Percentiles rank a stretch among this genome's conserved stretches.
Evolutionary conservation across 2,329 filamentous ascomycete genomes (phyloP).

Genomic region (Pochonia chlamydosporia): DNA sequence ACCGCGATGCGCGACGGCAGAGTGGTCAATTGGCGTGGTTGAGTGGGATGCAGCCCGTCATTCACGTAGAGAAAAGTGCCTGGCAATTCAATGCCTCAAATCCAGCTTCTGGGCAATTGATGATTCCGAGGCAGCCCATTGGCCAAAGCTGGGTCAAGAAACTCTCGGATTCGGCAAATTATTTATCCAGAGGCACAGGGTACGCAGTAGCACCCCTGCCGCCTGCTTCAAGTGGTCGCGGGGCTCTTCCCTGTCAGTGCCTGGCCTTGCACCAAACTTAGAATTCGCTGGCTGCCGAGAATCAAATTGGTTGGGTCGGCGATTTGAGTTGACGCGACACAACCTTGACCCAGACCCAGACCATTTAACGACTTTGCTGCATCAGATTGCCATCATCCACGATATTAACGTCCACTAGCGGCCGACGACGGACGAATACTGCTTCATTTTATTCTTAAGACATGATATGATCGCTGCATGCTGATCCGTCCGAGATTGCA

Average conservation of each 20-base stretch:
- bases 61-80: slow-evolving; percentile 7
- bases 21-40: slow-evolving; percentile 2
- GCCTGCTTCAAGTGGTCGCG: no score
- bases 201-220: not conserved
- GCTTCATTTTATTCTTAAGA: slow-evolving; percentile 7
- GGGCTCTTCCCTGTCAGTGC: no score
- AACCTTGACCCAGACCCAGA: no score
- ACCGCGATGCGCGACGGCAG: not conserved
- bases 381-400: no score
- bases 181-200: slow-evolving; percentile 10
- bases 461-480: slow-evolving; percentile 19
- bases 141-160: slow-evolving; percentile 6
- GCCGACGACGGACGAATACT: not conserved
- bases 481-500: slow-evolving; percentile 9
- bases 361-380: no score
- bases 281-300: no score
- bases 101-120: slow-evolving; percentile 1
- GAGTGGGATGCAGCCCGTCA: not conserved
- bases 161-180: slow-evolving; percentile 13
- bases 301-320: no score
- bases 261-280: no score
- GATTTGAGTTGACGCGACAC: no score
- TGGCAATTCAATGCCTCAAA: not conserved
- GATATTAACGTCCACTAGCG: no score
- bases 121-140: slow-evolving; percentile 13